Percentiles rank a stretch among this genome's conserved stretches.
These are phyloP conservation scores for Saccharomycopsis fermentans DNA, from an alignment of 805 yeast genomes.

Conservation along the genomic window DNA sequence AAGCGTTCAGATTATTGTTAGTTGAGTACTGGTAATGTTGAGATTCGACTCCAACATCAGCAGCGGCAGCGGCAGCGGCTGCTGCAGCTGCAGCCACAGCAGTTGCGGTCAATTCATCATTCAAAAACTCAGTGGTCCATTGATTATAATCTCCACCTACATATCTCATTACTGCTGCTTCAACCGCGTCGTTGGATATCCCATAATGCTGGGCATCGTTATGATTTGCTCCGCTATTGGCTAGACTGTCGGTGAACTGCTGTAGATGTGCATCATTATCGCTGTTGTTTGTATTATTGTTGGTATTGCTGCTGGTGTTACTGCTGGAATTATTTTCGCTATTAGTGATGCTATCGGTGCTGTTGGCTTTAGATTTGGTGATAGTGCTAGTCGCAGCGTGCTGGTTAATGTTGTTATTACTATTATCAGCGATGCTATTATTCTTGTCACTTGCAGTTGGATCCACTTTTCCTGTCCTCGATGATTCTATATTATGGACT, in stretches of 20 bases:
- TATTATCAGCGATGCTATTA: background rate
- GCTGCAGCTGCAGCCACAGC: constrained; percentile 1
- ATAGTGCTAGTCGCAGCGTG: too few species aligned
- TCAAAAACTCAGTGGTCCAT: constrained; percentile 42
- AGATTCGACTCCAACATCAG: background rate
- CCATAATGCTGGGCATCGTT: background rate
- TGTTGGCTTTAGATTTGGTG: too few species aligned
- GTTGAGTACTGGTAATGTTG: background rate
- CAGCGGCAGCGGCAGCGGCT: background rate
- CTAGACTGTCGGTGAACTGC: background rate
- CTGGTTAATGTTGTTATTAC: background rate
- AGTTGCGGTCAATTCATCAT: constrained; percentile 27
- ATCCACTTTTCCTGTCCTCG: background rate
- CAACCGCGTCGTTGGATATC: constrained; percentile 38
- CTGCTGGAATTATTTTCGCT: background rate
- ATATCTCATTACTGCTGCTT: constrained; percentile 66
- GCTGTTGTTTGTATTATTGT: background rate
- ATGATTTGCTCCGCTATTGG: background rate
- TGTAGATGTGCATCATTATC: background rate
- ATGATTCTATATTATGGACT: background rate
- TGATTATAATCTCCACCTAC: constrained; percentile 44
- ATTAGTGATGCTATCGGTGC: too few species aligned
- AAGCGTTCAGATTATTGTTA: constrained; percentile 1
- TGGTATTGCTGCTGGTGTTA: background rate
- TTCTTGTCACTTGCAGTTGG: background rate